Evolutionary conservation across 106 monocot species (phyloP), one percentile per base, ranked within the genome.

Genomic region (Chionographis japonica): DNA sequence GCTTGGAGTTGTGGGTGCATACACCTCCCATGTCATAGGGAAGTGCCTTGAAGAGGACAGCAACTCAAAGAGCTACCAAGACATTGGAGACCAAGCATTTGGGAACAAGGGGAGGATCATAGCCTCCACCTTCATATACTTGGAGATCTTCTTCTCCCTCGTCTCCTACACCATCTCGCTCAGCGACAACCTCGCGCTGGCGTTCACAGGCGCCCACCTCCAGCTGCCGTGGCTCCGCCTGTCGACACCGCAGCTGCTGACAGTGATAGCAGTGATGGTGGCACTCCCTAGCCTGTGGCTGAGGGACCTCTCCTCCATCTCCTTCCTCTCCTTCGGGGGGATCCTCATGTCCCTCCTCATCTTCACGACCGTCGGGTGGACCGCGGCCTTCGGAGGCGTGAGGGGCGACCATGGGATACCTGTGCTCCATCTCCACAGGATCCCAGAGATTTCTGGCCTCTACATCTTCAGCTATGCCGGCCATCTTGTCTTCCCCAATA

Each of bases 101-200:
- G 92, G 92, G 10, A 65, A 27, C 20, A 83, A 69, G 18, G 92
- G 92, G 13, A 72, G 80, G 60, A 46, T 83, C 73, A 12, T 88
- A 39, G 82, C 85, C 4, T 80, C 85, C 50, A 73, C 80, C 71
- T 88, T 92, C 72, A 83, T 92, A 59, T 92, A 88, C 78, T 14
- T 88, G 4, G 92, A 88, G 74, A 92, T 92, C 56, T 88, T 92
- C 73, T 67, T 92, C 52, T 74, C 85, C 37, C 83, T 92, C 12
- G 88, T 92, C 8, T 85, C 88, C 51, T 92, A 88, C 75, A 92
- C 88, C 56, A 85, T 92, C 68, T 92, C 92, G 6, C 83, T 92
- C 56, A 82, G 72, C 64, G 92, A 92, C 62, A 92, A 92, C 77
- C 54, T 92, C 5, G 63, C 78, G 3, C 16, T 88, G 16, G 80